phyloP scores from a whole-genome alignment of 495 filamentous ascomycete genomes.

The Talaromyces stipitatus region DNA sequence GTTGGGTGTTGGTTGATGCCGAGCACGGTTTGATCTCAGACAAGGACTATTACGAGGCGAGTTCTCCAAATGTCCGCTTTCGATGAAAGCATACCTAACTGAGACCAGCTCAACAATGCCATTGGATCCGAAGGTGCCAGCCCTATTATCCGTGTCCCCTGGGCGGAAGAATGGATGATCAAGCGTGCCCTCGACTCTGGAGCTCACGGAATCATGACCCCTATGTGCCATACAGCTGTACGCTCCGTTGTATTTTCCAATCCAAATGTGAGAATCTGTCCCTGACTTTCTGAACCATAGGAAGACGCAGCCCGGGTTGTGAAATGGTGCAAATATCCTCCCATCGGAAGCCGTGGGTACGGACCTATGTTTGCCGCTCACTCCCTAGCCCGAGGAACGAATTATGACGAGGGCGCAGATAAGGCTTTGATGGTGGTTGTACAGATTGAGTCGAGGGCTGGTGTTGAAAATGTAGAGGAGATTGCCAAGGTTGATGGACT shows the following conservation, averaged over 20 bases:
- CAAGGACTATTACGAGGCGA: slow-evolving; percentile 29
- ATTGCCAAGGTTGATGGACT: slow-evolving; percentile 39
- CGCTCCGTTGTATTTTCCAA: no score
- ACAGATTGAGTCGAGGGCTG: slow-evolving; percentile 41
- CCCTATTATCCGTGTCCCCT: slow-evolving; percentile 60
- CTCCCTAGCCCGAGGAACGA: slow-evolving; percentile 28
- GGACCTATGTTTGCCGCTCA: slow-evolving; percentile 53
- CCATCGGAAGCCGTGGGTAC: slow-evolving; percentile 54
- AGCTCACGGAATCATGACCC: slow-evolving; percentile 53
- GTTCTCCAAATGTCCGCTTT: not conserved
- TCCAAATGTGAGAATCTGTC: no score
- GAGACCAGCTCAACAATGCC: slow-evolving; percentile 30
- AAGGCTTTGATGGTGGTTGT: slow-evolving; percentile 28
- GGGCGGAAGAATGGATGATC: slow-evolving; percentile 62
- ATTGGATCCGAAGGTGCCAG: slow-evolving; percentile 59
- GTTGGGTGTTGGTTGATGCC: slow-evolving; percentile 71
- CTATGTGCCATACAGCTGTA: slow-evolving; percentile 30
- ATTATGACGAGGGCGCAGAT: slow-evolving; percentile 30
- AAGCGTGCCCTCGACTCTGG: slow-evolving; percentile 67
- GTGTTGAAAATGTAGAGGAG: slow-evolving; percentile 41
- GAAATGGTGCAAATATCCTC: slow-evolving; percentile 58
- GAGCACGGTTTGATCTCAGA: slow-evolving; percentile 65
- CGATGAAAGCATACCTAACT: not conserved
- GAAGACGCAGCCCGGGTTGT: slow-evolving; percentile 56
- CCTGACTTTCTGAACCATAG: slow-evolving; percentile 4